These are phyloP conservation scores for Orbilia quercus DNA, from an alignment of 2,329 filamentous ascomycete genomes.

Conservation along the genomic window DNA sequence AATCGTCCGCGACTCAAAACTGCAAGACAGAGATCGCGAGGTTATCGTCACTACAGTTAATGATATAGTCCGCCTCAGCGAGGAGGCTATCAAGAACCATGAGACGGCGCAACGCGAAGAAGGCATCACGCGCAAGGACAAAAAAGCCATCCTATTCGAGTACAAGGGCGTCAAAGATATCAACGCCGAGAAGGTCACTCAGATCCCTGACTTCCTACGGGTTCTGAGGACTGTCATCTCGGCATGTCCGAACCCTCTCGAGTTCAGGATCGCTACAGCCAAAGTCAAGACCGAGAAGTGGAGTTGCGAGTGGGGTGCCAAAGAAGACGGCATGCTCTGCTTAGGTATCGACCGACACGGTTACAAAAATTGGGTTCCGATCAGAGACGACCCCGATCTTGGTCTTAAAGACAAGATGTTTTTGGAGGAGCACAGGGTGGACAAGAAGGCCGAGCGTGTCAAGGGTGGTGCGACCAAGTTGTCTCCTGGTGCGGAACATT, in stretches of 20 bases:
- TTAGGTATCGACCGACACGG: slow-evolving; percentile 93
- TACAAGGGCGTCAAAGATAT: slow-evolving; percentile 92
- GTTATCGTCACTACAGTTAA: slow-evolving; percentile 80
- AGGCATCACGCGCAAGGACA: slow-evolving; percentile 83
- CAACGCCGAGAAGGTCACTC: slow-evolving; percentile 93
- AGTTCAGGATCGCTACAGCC: slow-evolving; percentile 88
- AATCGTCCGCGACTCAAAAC: slow-evolving; percentile 84
- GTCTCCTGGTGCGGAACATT: slow-evolving; percentile 88
- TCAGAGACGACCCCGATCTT: slow-evolving; percentile 89
- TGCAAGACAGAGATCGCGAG: slow-evolving; percentile 83
- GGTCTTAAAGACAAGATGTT: slow-evolving; percentile 91
- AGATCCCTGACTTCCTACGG: slow-evolving; percentile 87
- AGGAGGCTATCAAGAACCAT: slow-evolving; percentile 73
- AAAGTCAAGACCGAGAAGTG: slow-evolving; percentile 82
- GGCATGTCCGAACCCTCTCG: slow-evolving; percentile 73
- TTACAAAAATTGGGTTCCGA: slow-evolving; percentile 94
- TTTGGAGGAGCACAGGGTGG: slow-evolving; percentile 96
- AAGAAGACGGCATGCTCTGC: slow-evolving; percentile 96
- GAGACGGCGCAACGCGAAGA: slow-evolving; percentile 78
- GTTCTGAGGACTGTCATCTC: slow-evolving; percentile 80
- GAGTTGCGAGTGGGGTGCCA: slow-evolving; percentile 88
- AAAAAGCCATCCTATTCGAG: slow-evolving; percentile 95
- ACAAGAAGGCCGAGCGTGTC: slow-evolving; percentile 92
- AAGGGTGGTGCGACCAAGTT: slow-evolving; percentile 69
- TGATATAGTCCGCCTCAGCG: slow-evolving; percentile 74